Conservation (phyloP, 2,329 filamentous ascomycete genomes). For the Hypocreales sp. region DNA sequence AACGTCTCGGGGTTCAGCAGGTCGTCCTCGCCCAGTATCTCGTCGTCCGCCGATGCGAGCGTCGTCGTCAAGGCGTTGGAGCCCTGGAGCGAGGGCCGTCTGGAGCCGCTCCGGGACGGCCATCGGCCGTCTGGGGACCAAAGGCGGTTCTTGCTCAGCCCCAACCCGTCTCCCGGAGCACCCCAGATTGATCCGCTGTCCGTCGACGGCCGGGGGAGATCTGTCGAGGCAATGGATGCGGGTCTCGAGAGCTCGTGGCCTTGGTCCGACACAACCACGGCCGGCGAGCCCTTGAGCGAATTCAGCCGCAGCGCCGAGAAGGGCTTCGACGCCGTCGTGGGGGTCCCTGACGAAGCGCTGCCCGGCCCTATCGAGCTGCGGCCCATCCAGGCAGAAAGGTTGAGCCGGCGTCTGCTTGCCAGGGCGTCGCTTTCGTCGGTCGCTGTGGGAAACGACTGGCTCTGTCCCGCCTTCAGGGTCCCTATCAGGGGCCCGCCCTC, state of each 20-base stretch:
- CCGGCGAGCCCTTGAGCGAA: constrained; percentile 33
- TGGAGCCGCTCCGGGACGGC: constrained; percentile 53
- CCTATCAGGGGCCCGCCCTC: constrained; percentile 46
- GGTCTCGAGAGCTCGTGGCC: constrained; percentile 48
- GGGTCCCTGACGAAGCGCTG: constrained; percentile 9
- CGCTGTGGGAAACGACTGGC: constrained; percentile 58
- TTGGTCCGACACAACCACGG: constrained; percentile 33
- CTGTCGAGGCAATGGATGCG: constrained; percentile 51
- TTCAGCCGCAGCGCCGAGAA: constrained; percentile 28
- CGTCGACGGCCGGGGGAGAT: constrained; percentile 62
- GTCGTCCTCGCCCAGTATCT: constrained; percentile 44
- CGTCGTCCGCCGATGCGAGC: constrained; percentile 47
- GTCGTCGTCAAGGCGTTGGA: constrained; percentile 48
- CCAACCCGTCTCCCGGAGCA: constrained; percentile 28
- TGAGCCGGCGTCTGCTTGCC: constrained; percentile 39
- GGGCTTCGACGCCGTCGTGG: constrained; percentile 15
- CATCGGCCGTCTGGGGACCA: constrained; percentile 47
- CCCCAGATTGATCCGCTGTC: constrained; percentile 67
- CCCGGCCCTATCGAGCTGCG: constrained; percentile 35
- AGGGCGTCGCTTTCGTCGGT: constrained; percentile 38
- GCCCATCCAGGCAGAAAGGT: constrained; percentile 43
- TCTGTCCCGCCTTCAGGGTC: constrained; percentile 54
- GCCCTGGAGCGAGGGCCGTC: constrained; percentile 68
- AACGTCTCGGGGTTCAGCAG: constrained; percentile 34
- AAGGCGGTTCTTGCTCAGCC: constrained; percentile 38